Percentiles rank a stretch among this genome's conserved stretches.
Evolutionary conservation across 169 alveolate genomes (phyloP).

Genomic region (Blepharisma undulans): DNA sequence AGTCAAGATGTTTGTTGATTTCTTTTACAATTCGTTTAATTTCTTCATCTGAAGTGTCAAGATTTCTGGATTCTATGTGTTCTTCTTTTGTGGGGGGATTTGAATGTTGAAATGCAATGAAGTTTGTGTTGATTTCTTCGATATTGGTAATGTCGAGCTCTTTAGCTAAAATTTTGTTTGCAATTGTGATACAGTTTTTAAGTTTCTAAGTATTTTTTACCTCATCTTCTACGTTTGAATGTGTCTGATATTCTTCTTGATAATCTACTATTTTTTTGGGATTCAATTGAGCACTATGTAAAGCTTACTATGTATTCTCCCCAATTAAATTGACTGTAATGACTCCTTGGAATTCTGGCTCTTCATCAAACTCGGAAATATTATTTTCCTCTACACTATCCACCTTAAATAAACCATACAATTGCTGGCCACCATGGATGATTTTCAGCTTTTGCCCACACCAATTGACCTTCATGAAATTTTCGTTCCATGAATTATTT

Average conservation of each 20-base stretch:
- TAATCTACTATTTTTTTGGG: neutral
- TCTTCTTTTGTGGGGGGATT: neutral
- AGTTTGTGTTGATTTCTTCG: neutral
- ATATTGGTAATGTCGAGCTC: neutral
- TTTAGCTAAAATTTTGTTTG: neutral
- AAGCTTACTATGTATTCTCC: neutral
- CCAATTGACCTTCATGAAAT: neutral
- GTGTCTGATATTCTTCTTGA: neutral
- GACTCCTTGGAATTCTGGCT: neutral
- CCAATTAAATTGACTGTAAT: neutral
- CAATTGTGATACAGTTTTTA: neutral
- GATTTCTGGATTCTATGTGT: neutral
- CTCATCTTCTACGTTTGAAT: neutral
- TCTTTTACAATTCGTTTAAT: neutral
- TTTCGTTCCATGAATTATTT: neutral
- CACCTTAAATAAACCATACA: neutral
- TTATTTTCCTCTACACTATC: neutral
- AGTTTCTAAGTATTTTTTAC: neutral
- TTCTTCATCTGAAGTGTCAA: neutral
- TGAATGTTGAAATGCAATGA: neutral
- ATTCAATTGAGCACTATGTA: neutral
- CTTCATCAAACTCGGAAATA: neutral
- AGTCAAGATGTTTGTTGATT: neutral
- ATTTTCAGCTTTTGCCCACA: neutral
- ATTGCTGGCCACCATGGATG: slow-evolving; percentile 27